Evolutionary conservation across 176 grass and related monocot genomes (phyloP).

Genomic region (Carex scoparia): DNA sequence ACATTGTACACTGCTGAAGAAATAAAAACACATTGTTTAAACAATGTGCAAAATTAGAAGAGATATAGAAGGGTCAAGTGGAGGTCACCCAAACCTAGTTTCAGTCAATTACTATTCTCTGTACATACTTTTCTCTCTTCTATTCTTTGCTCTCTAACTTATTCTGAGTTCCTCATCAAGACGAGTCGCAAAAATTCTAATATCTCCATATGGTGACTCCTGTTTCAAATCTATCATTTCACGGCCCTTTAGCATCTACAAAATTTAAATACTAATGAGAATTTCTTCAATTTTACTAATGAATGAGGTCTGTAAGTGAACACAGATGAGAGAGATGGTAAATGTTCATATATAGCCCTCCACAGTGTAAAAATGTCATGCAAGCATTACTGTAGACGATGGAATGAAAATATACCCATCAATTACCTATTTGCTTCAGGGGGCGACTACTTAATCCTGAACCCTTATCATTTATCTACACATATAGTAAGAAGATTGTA

Average conservation of each 20-base stretch:
- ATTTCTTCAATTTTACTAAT: neutral
- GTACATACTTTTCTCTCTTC: neutral
- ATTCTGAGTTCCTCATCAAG: conserved; percentile 37
- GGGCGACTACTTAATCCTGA: neutral
- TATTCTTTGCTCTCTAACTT: neutral
- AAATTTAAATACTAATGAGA: neutral
- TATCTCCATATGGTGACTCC: conserved; percentile 44
- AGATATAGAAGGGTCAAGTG: conserved; percentile 7
- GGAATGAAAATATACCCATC: neutral
- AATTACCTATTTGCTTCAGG: neutral
- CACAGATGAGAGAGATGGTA: neutral
- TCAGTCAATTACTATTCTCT: neutral
- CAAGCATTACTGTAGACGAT: neutral
- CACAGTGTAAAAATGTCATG: neutral
- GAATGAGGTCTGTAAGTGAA: neutral
- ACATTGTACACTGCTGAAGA: neutral
- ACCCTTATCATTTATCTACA: neutral
- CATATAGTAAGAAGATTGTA: neutral
- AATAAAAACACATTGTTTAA: neutral
- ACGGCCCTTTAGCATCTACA: conserved; percentile 57
- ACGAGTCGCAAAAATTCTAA: conserved; percentile 39
- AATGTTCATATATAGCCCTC: neutral
- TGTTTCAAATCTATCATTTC: conserved; percentile 64
- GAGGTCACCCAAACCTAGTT: conserved; percentile 8
- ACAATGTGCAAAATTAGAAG: conserved; percentile 6